These are phyloP conservation scores for Rubia peregrina DNA, from an alignment of 305 asterid genomes.

Conservation along the genomic window DNA sequence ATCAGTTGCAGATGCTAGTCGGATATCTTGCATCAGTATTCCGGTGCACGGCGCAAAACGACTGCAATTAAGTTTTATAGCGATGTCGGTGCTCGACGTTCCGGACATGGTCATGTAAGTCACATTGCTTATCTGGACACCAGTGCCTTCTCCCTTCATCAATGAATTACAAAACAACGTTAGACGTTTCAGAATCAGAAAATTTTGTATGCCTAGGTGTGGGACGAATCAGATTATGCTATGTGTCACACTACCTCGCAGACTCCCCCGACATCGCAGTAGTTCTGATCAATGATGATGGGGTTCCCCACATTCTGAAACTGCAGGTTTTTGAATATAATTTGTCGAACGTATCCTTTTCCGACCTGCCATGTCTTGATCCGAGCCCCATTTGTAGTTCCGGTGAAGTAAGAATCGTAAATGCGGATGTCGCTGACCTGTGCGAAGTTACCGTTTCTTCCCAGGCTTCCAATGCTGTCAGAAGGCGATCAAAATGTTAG, in stretches of 20 bases:
- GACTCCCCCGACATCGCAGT: slow-evolving; percentile 30
- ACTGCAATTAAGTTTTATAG: slow-evolving; percentile 54
- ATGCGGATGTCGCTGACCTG: slow-evolving; percentile 39
- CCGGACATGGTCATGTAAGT: slow-evolving; percentile 31
- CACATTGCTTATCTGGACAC: slow-evolving; percentile 50
- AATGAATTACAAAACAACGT: not conserved
- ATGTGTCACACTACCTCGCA: slow-evolving; percentile 35
- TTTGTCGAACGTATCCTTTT: slow-evolving; percentile 40
- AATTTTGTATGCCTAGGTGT: not conserved
- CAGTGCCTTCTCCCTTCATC: slow-evolving; percentile 29
- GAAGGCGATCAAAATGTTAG: not conserved
- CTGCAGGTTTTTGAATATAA: slow-evolving; percentile 34
- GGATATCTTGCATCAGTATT: slow-evolving; percentile 33
- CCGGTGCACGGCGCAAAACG: slow-evolving; percentile 35
- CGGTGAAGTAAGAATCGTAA: slow-evolving; percentile 28
- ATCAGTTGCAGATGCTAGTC: slow-evolving; percentile 17
- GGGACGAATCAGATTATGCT: too few species aligned
- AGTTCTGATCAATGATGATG: slow-evolving; percentile 60
- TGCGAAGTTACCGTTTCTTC: slow-evolving; percentile 32
- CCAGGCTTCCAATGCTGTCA: slow-evolving; percentile 45
- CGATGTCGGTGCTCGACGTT: slow-evolving; percentile 37
- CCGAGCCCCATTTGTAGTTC: slow-evolving; percentile 60
- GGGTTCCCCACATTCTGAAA: slow-evolving; percentile 40
- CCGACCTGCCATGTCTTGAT: slow-evolving; percentile 70
- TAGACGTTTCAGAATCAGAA: not conserved